These are phyloP conservation scores for Trapa incisa DNA, from an alignment of 345 rosid genomes.

Conservation along the genomic window DNA sequence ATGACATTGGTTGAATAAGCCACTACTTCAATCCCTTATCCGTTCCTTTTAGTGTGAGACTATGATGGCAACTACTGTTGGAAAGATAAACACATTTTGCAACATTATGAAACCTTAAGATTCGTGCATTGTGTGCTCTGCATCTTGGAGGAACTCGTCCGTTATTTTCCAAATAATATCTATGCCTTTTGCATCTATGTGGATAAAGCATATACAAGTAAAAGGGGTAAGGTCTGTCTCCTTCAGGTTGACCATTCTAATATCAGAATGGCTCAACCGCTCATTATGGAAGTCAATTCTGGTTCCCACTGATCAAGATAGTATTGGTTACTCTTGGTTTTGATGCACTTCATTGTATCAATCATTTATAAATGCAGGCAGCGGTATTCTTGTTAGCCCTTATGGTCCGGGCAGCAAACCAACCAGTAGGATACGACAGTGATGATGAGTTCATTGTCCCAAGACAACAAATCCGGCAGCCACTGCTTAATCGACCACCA, in stretches of 20 bases:
- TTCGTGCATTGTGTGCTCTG: neutral
- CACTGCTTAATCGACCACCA: conserved; percentile 61
- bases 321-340: neutral
- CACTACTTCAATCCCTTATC: neutral
- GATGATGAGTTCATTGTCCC: conserved; percentile 15
- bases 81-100: neutral
- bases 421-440: conserved; percentile 61
- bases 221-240: too few relatives aligned
- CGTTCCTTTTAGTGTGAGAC: neutral
- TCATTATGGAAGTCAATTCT: neutral
- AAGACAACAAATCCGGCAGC: conserved; percentile 78
- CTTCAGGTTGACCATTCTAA: too few relatives aligned
- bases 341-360: neutral
- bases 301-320: neutral
- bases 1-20: neutral
- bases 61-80: neutral
- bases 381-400: conserved; percentile 71
- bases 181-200: neutral
- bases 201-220: neutral
- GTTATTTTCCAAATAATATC: neutral
- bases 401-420: conserved; percentile 65
- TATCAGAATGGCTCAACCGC: too few relatives aligned
- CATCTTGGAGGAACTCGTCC: too few relatives aligned
- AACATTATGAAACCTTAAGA: neutral
- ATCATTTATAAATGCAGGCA: conserved; percentile 39